Base-by-base conservation (phyloP, 495 filamentous ascomycete species). In the Talaromyces ruber region DNA sequence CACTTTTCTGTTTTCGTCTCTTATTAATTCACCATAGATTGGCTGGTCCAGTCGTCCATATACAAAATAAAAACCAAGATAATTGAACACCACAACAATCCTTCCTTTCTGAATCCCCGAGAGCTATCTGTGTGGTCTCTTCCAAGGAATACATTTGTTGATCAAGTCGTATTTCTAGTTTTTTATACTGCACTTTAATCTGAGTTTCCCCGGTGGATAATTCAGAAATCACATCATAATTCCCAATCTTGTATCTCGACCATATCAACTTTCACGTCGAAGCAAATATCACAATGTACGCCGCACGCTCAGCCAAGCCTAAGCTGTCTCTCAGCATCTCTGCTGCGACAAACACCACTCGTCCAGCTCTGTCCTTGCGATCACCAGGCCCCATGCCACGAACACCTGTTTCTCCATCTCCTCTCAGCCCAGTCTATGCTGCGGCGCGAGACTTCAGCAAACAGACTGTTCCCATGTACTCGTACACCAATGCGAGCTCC, bases 271-370 rank as follows among this genome's bases (percentile, higher is more conserved):
- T 47, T 43, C 32, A 24, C 45, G 21, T 34, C 51, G 39, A 29
- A 61, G 32, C 37, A 59, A 26, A 25, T 56, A n/a, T 53, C 37
- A 74, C 64, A 60, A 80, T 80, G 76, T 72, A 73, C 68, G 66
- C 74, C 55, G 68, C 70, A 60, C 68, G 71, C 45, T 62, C 65
- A 50, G 67, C 69, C 65, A 74, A 71, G 60, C 79, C 81, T 47
- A 76, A 81, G 74, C 74, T 83, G 59, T 75, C 75, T 58, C 62
- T 83, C 65, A 76, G 70, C 69, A 79, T 81, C 62, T 72, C 78
- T 59, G 67, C 73, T 66, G 70, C 73, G 30, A 70, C 76, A 62
- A 72, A 67, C 50, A 47, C 67, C 52, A 58, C 74, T 51, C 71
- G 76, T 3, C 70, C 76, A 7, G 60, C 76, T 18, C 64, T 77